Evolutionary conservation across 441 rosid species (phyloP), one percentile per base, ranked within the genome.

Genomic region (Arabidopsis lyrata): DNA sequence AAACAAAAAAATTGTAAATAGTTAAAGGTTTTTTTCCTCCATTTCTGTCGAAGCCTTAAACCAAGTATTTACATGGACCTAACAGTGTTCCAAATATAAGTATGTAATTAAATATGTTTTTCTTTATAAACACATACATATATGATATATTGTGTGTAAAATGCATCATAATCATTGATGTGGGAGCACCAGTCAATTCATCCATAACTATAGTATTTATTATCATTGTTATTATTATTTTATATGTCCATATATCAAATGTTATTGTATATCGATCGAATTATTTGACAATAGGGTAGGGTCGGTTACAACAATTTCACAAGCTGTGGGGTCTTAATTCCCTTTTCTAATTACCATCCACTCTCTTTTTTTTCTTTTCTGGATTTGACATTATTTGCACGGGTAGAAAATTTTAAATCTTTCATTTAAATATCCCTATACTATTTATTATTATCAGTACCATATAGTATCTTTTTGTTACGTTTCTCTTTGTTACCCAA

Each of bases 201-300:
- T 65, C 62, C 44, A 64, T 77, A 77, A 70, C 67, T 70, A 64
- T 70, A 49, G 57, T 49, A 76, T 39, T 47, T 70, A 70, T 48
- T 70, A 57, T 50, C n/a, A 11, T 47, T 64, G 35, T 63, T 70
- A 53, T 14, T 77, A 58, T 77, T 65, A 65, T 41, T 71, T 32
- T 22, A 34, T 24, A 52, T 65, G 63, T 65, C 72, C 72, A 71
- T 52, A 22, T 50, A 59, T 48, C 61, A 70, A 70, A 57, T 39
- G 57, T 68, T 68, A n/a, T 65, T 48, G n/a, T 65, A 72, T 77
- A 62, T 49, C n/a, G n/a, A n/a, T 73, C 63, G 73, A 70, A 77
- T 70, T 73, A 63, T 72, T 72, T 60, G 63, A 67, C 31, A 68
- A 77, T 73, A 65, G 14, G 81, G 82, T 83, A 77, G 83, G 82